phyloP scores from a whole-genome alignment of 1,284 basidiomycete genomes.

The Papiliotrema fonsecae region DNA sequence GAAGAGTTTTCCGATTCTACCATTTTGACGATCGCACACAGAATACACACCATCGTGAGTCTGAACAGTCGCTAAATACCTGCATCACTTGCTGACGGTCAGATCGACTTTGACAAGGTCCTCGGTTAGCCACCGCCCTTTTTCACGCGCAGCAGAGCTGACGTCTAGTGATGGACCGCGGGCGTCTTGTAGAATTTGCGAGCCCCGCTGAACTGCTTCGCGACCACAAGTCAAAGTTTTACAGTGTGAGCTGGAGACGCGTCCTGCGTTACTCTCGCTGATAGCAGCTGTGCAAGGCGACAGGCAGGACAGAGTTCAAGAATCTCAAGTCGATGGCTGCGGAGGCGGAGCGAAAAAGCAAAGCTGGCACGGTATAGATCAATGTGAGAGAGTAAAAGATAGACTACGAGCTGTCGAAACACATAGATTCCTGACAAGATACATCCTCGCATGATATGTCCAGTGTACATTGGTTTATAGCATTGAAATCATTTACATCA shows the following conservation, averaged over 20 bases:
- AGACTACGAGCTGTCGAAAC: too few species aligned
- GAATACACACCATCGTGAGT: slow-evolving; percentile 60
- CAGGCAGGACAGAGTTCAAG: slow-evolving; percentile 72
- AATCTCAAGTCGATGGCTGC: slow-evolving; percentile 52
- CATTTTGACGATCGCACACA: slow-evolving; percentile 58
- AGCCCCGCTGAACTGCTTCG: slow-evolving; percentile 65
- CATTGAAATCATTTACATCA: too few species aligned
- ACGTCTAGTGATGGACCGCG: slow-evolving; percentile 48
- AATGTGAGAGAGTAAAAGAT: too few species aligned
- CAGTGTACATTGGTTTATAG: too few species aligned
- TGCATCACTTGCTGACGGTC: not conserved
- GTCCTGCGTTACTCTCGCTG: not conserved
- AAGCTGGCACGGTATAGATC: not conserved
- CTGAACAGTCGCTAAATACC: not conserved
- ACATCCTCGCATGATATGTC: too few species aligned
- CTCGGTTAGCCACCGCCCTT: slow-evolving; percentile 12
- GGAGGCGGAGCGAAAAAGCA: slow-evolving; percentile 33
- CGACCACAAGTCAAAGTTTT: slow-evolving; percentile 64
- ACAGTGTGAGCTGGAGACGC: slow-evolving; percentile 43
- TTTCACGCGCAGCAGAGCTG: not conserved
- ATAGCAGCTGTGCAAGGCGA: slow-evolving; percentile 66
- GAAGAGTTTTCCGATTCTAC: slow-evolving; percentile 58
- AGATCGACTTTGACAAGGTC: slow-evolving; percentile 81
- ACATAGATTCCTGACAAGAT: too few species aligned
- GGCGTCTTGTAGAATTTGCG: slow-evolving; percentile 74